These are phyloP conservation scores for Trichomonas gallinae DNA, from an alignment of 208 protist species.

Conservation along the genomic window DNA sequence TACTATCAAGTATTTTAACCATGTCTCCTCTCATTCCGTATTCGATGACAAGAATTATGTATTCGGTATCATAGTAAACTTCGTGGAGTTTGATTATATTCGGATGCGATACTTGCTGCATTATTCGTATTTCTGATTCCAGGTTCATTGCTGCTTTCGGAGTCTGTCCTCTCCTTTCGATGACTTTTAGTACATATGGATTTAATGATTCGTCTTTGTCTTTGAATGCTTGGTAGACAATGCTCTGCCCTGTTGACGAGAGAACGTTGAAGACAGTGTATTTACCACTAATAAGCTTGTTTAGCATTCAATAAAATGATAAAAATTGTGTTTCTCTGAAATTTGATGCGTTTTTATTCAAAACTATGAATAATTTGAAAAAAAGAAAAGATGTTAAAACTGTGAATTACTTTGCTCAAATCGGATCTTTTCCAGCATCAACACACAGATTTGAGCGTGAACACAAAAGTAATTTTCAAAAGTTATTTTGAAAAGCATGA, in stretches of 20 bases:
- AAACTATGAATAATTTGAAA: no score
- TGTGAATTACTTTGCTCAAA: no score
- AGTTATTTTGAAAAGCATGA: no score
- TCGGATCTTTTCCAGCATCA: no score
- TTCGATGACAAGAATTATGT: neutral
- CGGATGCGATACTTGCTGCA: neutral
- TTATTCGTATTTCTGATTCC: neutral
- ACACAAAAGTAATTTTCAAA: no score
- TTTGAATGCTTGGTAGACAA: neutral
- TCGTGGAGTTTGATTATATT: neutral
- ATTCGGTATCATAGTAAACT: neutral
- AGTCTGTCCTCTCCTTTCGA: neutral
- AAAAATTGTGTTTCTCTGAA: neutral
- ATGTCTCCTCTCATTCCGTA: neutral
- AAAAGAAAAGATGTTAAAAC: neutral
- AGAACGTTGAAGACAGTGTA: neutral
- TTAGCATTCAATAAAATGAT: no score
- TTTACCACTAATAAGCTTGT: no score
- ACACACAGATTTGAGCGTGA: no score
- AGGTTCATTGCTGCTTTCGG: neutral
- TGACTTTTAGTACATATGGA: neutral
- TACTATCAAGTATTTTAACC: neutral
- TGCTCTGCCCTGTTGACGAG: neutral
- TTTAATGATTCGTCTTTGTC: neutral
- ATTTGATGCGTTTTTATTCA: neutral